A percentile compares a stretch with the other conserved stretches of the same genome.
Conservation (phyloP, 192 early-diverging fungal genomes). For the Backusella sp. region DNA sequence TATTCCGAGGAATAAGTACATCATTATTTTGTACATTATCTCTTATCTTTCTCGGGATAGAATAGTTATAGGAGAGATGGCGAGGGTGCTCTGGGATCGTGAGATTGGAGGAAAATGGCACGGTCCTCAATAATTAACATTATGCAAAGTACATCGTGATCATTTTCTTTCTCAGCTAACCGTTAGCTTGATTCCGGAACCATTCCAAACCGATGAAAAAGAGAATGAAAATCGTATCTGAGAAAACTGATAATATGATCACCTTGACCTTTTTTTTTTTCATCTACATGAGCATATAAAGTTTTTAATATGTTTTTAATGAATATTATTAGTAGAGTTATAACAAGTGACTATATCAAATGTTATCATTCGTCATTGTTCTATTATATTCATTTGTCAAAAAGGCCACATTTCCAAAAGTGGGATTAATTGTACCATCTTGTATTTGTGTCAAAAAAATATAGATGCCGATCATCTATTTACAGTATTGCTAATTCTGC, state of each 20-base stretch:
- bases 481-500: not conserved
- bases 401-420: not conserved
- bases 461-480: not conserved
- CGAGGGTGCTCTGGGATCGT: not conserved
- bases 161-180: not conserved
- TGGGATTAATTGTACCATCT: not conserved
- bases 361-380: not conserved
- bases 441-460: not conserved
- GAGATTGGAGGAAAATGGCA: not conserved
- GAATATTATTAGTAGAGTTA: not conserved
- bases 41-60: not conserved
- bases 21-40: not conserved
- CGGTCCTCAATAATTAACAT: not conserved
- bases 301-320: too few relatives aligned
- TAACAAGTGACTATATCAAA: not conserved
- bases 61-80: not conserved
- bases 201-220: not conserved
- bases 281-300: too few relatives aligned
- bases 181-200: not conserved
- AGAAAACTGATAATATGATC: not conserved
- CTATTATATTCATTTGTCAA: not conserved
- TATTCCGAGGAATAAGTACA: not conserved
- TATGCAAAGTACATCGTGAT: constrained; percentile 1
- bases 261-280: not conserved
- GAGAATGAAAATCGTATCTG: not conserved